Evolutionary conservation across 2,329 filamentous ascomycete genomes (phyloP).

Genomic region (Didymella keratinophila): DNA sequence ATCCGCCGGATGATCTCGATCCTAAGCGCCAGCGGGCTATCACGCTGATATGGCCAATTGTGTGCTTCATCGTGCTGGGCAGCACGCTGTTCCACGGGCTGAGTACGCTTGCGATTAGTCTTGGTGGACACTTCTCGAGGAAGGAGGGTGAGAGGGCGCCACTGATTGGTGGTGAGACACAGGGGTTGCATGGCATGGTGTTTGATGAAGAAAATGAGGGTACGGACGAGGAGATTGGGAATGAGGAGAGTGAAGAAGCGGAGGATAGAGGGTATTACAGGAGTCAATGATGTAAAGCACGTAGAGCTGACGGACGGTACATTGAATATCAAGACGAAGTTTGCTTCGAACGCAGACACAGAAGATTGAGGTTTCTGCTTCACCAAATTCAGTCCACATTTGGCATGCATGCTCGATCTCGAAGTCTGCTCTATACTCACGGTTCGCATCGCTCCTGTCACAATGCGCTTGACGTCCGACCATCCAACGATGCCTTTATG

Average conservation of each 20-base stretch:
- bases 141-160: constrained; percentile 59
- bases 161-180: constrained; percentile 59
- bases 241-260: constrained; percentile 10
- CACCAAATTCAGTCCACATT: too few relatives aligned
- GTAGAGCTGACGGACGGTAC: neutral
- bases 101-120: constrained; percentile 60
- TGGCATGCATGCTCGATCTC: too few relatives aligned
- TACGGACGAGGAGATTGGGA: constrained; percentile 47
- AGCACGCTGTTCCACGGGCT: constrained; percentile 64
- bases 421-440: neutral
- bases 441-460: neutral
- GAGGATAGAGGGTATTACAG: constrained; percentile 9
- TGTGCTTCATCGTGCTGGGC: constrained; percentile 63
- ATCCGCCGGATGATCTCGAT: constrained; percentile 51
- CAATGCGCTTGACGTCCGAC: neutral
- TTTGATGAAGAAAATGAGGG: constrained; percentile 50
- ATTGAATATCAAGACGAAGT: neutral
- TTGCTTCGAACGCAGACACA: too few relatives aligned
- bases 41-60: constrained; percentile 61
- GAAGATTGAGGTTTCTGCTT: too few relatives aligned
- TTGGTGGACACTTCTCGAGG: constrained; percentile 58
- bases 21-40: constrained; percentile 51
- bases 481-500: neutral
- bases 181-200: constrained; percentile 60
- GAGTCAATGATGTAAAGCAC: neutral